Percentiles rank a stretch among this genome's conserved stretches.
phyloP scores from a whole-genome alignment of 1,139 yeast species.

The Hyphopichia buzzinii region DNA sequence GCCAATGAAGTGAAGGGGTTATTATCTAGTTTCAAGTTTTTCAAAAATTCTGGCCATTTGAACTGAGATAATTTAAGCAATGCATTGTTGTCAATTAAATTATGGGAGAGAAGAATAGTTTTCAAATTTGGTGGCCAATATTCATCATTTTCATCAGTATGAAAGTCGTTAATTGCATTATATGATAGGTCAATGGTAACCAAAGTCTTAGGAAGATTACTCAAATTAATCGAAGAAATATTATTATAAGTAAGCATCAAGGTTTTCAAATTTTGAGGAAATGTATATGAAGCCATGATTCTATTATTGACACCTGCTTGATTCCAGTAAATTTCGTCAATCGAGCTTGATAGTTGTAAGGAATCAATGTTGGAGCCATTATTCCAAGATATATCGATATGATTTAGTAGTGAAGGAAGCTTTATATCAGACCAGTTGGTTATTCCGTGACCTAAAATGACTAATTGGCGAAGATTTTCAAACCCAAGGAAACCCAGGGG shows the following conservation, averaged over 20 bases:
- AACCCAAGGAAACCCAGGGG: constrained; percentile 9
- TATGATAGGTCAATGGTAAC: constrained; percentile 29
- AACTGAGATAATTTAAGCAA: constrained; percentile 13
- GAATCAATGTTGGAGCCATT: constrained; percentile 15
- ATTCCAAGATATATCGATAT: constrained; percentile 39
- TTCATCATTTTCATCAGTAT: constrained; percentile 7
- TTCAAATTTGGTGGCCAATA: constrained; percentile 30
- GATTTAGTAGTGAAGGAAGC: constrained; percentile 22
- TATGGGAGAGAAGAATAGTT: constrained; percentile 25
- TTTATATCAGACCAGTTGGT: constrained; percentile 25
- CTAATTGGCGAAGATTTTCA: constrained; percentile 21
- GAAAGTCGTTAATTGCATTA: constrained; percentile 10
- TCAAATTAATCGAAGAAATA: constrained; percentile 18
- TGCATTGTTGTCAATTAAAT: constrained; percentile 19
- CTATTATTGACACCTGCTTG: constrained; percentile 21
- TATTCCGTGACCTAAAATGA: constrained; percentile 33
- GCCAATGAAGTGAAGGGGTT: constrained; percentile 22
- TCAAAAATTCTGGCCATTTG: constrained; percentile 26
- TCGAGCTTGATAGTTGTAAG: constrained; percentile 16
- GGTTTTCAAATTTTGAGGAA: constrained; percentile 24
- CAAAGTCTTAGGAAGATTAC: constrained; percentile 23
- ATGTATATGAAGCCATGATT: constrained; percentile 11
- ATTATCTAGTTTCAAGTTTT: constrained; percentile 22
- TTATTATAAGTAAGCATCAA: constrained; percentile 36
- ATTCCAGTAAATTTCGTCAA: constrained; percentile 31